Base-by-base conservation (phyloP, 192 early-diverging fungal genomes). In the Coemansia sp. region DNA sequence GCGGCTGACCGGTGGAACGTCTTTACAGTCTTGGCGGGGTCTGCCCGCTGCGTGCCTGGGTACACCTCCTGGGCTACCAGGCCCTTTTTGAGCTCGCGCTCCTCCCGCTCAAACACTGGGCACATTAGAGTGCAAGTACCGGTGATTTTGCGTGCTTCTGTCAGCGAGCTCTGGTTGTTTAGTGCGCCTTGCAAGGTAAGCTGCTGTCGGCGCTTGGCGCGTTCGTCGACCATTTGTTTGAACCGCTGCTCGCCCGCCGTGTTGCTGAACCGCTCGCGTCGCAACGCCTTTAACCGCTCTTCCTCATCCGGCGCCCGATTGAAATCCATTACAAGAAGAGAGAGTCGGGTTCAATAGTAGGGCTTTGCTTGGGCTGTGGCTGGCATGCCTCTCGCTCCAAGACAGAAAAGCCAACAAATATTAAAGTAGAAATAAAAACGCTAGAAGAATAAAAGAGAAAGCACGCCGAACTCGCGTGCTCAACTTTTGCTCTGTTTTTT, bases 71-170 rank as follows among this genome's bases (percentile, higher is more conserved):
- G 87, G 22, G 68, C 62, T 53, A 87, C 86, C 33, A 95, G 58
- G 38, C 73, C 83, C 56, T 91, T 87, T 43, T 90, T 88, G 43
- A 85, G 83, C 52, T 93, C 89, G 26, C 95, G 83, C 57, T 95
- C 93, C 44, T 90, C 81, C 14, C 90, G 82, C 74, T 97, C 95
- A 64, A 86, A 94, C 62, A 87, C 86, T 0, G 95, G 91, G 71
- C 93, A 94, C 93, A 95, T 97, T 24, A 88, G 86, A 62, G 70
- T 62, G 53, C 95, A 97, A 1, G 91, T 90, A 10, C 91, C 93
- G 15, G 86, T 70, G 50, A 97, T 46, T 34, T 66, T 60, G 5
- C 29, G n/a, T 1, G 93, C 93, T 26, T 92, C 86, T 29, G 84
- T 73, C 33, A 93, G 70, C 3, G 72, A 53, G 9, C 83, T 58